These are phyloP conservation scores for Phytopythium chamaehyphon DNA, from an alignment of 352 stramenopile genomes.

Conservation along the genomic window DNA sequence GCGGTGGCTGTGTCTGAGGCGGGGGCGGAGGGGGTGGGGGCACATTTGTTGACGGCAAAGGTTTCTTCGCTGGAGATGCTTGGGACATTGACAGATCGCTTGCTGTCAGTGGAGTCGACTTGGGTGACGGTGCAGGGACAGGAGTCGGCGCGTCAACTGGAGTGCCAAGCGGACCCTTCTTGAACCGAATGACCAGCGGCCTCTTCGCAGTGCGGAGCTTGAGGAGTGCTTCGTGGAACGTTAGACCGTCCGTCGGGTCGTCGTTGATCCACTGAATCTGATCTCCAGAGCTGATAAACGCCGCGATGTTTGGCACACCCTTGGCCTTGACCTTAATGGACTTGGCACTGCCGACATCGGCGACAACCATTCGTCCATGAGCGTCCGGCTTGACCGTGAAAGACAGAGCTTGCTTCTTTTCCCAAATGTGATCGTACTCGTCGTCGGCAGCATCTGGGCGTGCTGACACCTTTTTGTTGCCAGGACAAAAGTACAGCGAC, in stretches of 20 bases:
- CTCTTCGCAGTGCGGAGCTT: slow-evolving; percentile 82
- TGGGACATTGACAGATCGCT: slow-evolving; percentile 10
- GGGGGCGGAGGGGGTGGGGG: slow-evolving; percentile 5
- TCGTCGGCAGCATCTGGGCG: slow-evolving; percentile 61
- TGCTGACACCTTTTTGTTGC: slow-evolving; percentile 73
- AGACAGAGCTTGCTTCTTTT: slow-evolving; percentile 84
- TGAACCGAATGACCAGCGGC: slow-evolving; percentile 82
- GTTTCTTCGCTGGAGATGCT: slow-evolving; percentile 1
- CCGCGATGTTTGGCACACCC: slow-evolving; percentile 39
- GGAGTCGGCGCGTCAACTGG: slow-evolving; percentile 13
- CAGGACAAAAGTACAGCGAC: slow-evolving; percentile 78
- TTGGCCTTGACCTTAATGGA: slow-evolving; percentile 85
- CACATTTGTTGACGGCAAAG: slow-evolving; percentile 6
- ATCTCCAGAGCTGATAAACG: slow-evolving; percentile 59
- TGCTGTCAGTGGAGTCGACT: slow-evolving; percentile 10
- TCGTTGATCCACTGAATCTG: slow-evolving; percentile 83
- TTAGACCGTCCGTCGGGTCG: slow-evolving; percentile 60
- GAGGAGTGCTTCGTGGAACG: slow-evolving; percentile 79
- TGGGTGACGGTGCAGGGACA: slow-evolving; percentile 19
- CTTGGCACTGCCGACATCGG: slow-evolving; percentile 79
- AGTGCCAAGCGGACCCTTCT: slow-evolving; percentile 53
- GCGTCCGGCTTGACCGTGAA: slow-evolving; percentile 76
- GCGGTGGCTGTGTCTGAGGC: slow-evolving; percentile 8
- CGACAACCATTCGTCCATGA: slow-evolving; percentile 69
- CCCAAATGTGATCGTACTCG: slow-evolving; percentile 86